phyloP scores from a whole-genome alignment of 148 eudicot genomes.

The Vaccinium vitisidaea region DNA sequence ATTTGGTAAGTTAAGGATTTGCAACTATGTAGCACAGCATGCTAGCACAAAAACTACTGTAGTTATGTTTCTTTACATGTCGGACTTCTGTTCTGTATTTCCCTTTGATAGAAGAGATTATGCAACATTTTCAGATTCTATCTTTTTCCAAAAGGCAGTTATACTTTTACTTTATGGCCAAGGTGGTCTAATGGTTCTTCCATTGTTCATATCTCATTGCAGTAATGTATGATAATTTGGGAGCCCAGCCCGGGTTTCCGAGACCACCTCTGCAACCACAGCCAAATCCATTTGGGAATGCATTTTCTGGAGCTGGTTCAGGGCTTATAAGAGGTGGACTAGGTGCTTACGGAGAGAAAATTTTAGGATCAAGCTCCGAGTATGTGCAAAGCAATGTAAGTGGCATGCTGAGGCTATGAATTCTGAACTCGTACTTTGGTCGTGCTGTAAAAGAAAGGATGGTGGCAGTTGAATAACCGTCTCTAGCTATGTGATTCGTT shows the following conservation, averaged over 20 bases:
- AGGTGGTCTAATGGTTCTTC: constrained; percentile 7
- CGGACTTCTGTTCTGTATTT: background rate
- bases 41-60: background rate
- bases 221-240: constrained; percentile 80
- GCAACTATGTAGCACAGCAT: background rate
- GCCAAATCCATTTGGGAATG: constrained; percentile 75
- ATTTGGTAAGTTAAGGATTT: background rate
- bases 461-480: background rate
- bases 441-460: background rate
- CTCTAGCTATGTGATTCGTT: background rate
- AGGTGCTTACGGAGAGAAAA: constrained; percentile 92
- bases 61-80: background rate
- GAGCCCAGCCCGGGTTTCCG: constrained; percentile 59
- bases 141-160: background rate
- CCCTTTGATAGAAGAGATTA: background rate
- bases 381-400: constrained; percentile 99
- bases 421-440: background rate
- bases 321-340: constrained; percentile 83
- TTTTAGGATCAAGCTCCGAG: constrained; percentile 89
- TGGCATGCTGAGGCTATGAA: constrained; percentile 5
- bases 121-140: background rate
- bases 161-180: background rate
- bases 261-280: constrained; percentile 53
- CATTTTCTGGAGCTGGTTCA: constrained; percentile 72
- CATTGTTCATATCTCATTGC: constrained; percentile 11